phyloP scores from a whole-genome alignment of 495 filamentous ascomycete species.

The Copromyces sp. region DNA sequence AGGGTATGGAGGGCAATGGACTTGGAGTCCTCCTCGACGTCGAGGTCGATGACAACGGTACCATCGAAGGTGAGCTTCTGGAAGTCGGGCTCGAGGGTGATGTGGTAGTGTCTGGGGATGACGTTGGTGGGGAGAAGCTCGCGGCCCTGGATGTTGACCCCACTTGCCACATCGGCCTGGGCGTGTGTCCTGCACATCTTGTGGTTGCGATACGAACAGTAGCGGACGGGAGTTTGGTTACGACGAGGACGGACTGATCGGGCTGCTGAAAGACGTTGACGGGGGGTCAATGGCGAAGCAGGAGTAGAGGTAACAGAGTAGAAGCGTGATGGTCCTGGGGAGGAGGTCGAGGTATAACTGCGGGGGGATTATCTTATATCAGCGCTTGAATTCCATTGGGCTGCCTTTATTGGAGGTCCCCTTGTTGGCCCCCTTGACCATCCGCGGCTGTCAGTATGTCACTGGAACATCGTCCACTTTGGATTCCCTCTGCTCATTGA shows the following conservation, averaged over 20 bases:
- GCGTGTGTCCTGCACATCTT: slow-evolving; percentile 46
- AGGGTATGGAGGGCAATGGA: slow-evolving; percentile 82
- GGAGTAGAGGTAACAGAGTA: slow-evolving; percentile 7
- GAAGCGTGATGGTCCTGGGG: slow-evolving; percentile 3
- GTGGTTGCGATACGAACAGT: slow-evolving; percentile 44
- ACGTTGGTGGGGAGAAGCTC: slow-evolving; percentile 57
- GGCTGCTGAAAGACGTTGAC: slow-evolving; percentile 1
- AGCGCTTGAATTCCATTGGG: not conserved
- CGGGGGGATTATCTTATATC: slow-evolving; percentile 10
- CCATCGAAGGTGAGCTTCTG: slow-evolving; percentile 61
- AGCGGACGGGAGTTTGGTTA: slow-evolving; percentile 23
- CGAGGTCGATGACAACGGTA: slow-evolving; percentile 60
- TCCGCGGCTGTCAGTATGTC: not conserved
- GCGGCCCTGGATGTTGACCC: slow-evolving; percentile 38
- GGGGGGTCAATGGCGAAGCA: slow-evolving; percentile 7
- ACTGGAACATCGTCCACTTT: not conserved
- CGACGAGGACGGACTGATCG: slow-evolving; percentile 13
- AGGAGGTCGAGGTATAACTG: slow-evolving; percentile 12
- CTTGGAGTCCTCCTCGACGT: slow-evolving; percentile 74
- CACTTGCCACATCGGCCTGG: slow-evolving; percentile 32
- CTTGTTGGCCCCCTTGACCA: not conserved
- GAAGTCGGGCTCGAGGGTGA: slow-evolving; percentile 66
- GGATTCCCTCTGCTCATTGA: not conserved
- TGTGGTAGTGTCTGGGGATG: slow-evolving; percentile 56
- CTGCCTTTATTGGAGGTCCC: not conserved